Conservation (phyloP, 2,329 filamentous ascomycete genomes). For the Aureobasidium mangrovei region DNA sequence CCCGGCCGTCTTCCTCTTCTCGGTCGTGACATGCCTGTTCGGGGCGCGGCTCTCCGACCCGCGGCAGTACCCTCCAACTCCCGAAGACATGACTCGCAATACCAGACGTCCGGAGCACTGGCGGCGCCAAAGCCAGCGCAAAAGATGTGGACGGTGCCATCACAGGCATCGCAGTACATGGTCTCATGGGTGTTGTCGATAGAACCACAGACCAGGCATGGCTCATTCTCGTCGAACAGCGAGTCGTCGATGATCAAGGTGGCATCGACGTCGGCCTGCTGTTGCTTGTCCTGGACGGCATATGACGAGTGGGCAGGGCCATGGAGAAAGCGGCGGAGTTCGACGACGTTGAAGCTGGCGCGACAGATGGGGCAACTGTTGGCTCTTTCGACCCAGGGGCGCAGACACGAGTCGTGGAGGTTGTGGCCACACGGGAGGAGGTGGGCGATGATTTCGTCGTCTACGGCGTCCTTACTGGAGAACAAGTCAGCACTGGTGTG, state of each 20-base stretch:
- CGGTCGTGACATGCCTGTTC: constrained; percentile 2
- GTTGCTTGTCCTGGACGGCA: constrained; percentile 69
- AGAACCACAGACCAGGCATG: constrained; percentile 77
- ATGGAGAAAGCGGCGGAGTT: constrained; percentile 70
- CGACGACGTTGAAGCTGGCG: constrained; percentile 79
- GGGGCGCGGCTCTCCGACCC: not conserved
- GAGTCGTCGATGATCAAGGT: constrained; percentile 62
- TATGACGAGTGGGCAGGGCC: constrained; percentile 52
- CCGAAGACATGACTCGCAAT: constrained; percentile 70
- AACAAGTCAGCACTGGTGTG: constrained; percentile 20
- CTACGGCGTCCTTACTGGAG: constrained; percentile 25
- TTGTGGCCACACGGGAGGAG: constrained; percentile 76
- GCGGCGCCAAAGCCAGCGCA: constrained; percentile 66
- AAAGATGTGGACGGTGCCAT: constrained; percentile 82
- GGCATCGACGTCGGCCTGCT: constrained; percentile 84
- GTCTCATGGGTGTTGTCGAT: constrained; percentile 75
- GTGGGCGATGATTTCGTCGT: constrained; percentile 50
- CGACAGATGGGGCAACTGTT: constrained; percentile 98
- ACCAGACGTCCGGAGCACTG: constrained; percentile 54
- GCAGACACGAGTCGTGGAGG: constrained; percentile 84
- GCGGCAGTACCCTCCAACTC: constrained; percentile 30
- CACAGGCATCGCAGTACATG: constrained; percentile 84
- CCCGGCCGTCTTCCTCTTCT: constrained; percentile 18
- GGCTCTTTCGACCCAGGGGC: constrained; percentile 90
- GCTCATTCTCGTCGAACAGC: constrained; percentile 53